Percentiles rank a stretch among this genome's conserved stretches.
phyloP scores from a whole-genome alignment of 805 yeast genomes.

The Myxozyma udenii region DNA sequence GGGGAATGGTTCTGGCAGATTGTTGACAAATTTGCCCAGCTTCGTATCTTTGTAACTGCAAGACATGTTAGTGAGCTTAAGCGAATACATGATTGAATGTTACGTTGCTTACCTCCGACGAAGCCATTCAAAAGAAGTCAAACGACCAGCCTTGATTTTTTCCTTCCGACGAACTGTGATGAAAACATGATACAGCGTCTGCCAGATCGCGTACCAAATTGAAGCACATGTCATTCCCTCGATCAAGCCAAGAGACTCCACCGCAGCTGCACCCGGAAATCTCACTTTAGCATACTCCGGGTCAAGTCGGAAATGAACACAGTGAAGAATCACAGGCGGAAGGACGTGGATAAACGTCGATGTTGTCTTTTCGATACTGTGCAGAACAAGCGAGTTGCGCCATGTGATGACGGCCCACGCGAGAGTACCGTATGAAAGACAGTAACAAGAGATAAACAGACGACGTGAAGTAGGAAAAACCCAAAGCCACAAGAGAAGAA shows the following conservation, averaged over 20 bases:
- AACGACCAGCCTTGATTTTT: conserved; percentile 79
- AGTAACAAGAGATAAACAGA: conserved; percentile 77
- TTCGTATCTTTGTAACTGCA: conserved; percentile 51
- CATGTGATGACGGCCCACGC: conserved; percentile 93
- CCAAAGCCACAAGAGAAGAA: conserved; percentile 76
- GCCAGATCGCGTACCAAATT: conserved; percentile 83
- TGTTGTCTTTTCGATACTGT: conserved; percentile 88
- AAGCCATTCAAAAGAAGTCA: conserved; percentile 82
- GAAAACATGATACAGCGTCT: conserved; percentile 82
- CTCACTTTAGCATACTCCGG: conserved; percentile 48
- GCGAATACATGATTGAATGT: too few relatives aligned
- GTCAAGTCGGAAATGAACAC: conserved; percentile 58
- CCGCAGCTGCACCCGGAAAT: conserved; percentile 76
- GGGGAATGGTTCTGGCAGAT: conserved; percentile 82
- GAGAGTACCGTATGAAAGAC: conserved; percentile 83
- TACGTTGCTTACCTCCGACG: conserved; percentile 59
- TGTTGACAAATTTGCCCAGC: conserved; percentile 74
- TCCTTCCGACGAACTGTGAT: conserved; percentile 77
- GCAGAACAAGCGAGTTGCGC: conserved; percentile 90
- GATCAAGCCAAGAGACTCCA: conserved; percentile 68
- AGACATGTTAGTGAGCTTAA: neutral
- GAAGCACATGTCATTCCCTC: conserved; percentile 76
- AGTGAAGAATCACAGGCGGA: conserved; percentile 86
- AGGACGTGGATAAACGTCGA: conserved; percentile 84
- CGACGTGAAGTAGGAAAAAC: conserved; percentile 68